phyloP scores from a whole-genome alignment of 805 yeast species.

The Suhomyces tanzawaensis region DNA sequence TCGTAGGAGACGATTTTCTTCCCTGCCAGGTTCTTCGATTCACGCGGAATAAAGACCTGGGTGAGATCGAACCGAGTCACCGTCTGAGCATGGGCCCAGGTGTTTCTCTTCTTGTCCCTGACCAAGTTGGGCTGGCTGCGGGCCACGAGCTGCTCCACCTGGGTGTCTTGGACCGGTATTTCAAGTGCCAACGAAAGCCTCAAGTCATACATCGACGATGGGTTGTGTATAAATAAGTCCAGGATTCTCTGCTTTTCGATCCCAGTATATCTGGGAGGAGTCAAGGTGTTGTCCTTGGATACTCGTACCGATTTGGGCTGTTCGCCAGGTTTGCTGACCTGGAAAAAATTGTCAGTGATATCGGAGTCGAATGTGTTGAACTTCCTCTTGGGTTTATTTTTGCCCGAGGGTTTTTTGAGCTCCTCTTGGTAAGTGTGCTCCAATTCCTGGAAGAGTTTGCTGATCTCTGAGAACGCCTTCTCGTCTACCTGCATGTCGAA shows the following conservation, averaged over 20 bases:
- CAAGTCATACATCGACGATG: constrained; percentile 74
- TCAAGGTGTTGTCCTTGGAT: constrained; percentile 55
- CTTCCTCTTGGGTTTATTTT: constrained; percentile 41
- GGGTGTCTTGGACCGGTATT: constrained; percentile 62
- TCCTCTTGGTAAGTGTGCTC: constrained; percentile 49
- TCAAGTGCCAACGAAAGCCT: constrained; percentile 76
- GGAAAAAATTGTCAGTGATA: constrained; percentile 60
- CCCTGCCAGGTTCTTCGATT: constrained; percentile 36
- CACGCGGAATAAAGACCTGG: constrained; percentile 44
- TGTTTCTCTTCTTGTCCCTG: constrained; percentile 69
- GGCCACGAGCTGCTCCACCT: constrained; percentile 50
- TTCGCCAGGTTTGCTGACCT: constrained; percentile 61
- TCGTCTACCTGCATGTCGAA: constrained; percentile 68
- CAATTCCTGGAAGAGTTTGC: constrained; percentile 52
- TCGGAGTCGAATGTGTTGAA: constrained; percentile 62
- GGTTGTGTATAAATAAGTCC: constrained; percentile 68
- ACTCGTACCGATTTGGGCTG: constrained; percentile 64
- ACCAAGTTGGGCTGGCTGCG: constrained; percentile 52
- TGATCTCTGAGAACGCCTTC: constrained; percentile 56
- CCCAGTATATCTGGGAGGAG: constrained; percentile 67
- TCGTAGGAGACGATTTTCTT: constrained; percentile 36
- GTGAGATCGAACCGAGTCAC: constrained; percentile 74
- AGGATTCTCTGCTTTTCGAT: constrained; percentile 75
- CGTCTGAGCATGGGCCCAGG: constrained; percentile 73
- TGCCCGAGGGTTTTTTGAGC: constrained; percentile 16